Evolutionary conservation across 768 basidiomycete species (phyloP), one percentile per base, ranked within the genome.

Genomic region (Austroboletus eburneus): DNA sequence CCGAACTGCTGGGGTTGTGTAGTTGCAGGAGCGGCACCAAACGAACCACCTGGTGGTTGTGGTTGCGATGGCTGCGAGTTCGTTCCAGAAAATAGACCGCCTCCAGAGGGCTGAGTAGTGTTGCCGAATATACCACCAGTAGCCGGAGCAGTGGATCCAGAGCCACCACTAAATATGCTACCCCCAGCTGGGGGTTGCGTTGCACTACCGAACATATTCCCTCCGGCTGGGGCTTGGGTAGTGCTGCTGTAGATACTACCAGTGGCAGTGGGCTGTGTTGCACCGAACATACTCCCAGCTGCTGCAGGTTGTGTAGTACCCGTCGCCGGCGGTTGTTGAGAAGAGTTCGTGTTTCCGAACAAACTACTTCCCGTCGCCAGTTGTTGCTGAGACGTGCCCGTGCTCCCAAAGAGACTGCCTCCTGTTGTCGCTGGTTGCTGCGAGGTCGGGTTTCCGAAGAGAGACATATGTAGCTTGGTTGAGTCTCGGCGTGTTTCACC

Each of bases 251-350:
- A n/a, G n/a, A n/a, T n/a, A n/a, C n/a, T n/a, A n/a, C n/a, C n/a
- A n/a, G n/a, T n/a, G n/a, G n/a, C n/a, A n/a, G n/a, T n/a, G n/a
- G n/a, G n/a, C n/a, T n/a, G n/a, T n/a, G n/a, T n/a, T n/a, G n/a
- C n/a, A n/a, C n/a, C n/a, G n/a, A n/a, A n/a, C n/a, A n/a, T n/a
- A n/a, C n/a, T n/a, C n/a, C n/a, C n/a, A n/a, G 23, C 9, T n/a
- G 49, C 32, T 21, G 27, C 23, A 23, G 48, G 56, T 39, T 58
- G 56, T 4, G 57, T 27, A 34, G 42, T 36, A 33, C 44, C 22
- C 13, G 41, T 37, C 14, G 54, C 43, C 6, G 56, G 46, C 45
- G 53, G 61, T 37, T 57, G 62, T 24, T 69, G 65, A 27, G 63
- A 47, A 13, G 45, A 42, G 52, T 50, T 49, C 8, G 52, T 50